A percentile compares a stretch with the other conserved stretches of the same genome.
phyloP scores from a whole-genome alignment of 805 yeast genomes.

The Myxozyma mucilagina region DNA sequence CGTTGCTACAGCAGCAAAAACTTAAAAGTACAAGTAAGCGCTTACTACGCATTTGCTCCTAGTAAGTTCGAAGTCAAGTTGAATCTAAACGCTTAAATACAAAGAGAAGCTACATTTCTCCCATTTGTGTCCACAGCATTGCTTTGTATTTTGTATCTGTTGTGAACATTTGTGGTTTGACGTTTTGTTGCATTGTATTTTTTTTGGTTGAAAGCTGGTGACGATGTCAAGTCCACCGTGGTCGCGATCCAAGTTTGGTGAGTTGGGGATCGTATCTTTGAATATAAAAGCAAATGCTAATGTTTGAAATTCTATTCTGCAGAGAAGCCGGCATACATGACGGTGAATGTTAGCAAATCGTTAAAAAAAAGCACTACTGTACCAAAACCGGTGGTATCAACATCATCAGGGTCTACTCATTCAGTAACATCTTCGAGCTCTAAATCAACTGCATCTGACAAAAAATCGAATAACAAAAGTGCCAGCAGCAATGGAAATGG shows the following conservation, averaged over 20 bases:
- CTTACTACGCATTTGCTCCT: too few species aligned
- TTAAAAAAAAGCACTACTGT: neutral
- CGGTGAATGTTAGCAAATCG: constrained; percentile 16
- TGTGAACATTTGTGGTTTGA: neutral
- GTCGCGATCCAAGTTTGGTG: constrained; percentile 9
- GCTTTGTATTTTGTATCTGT: neutral
- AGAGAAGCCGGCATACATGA: constrained; percentile 8
- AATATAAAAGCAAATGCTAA: neutral
- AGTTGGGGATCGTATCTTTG: neutral
- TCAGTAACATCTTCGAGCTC: neutral
- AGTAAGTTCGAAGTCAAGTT: too few species aligned
- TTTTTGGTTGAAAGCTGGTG: neutral
- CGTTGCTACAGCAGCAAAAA: neutral
- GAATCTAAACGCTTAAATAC: neutral
- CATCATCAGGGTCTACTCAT: neutral
- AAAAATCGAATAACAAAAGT: neutral
- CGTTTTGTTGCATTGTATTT: neutral
- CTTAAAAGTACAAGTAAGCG: too few species aligned
- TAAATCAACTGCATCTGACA: neutral
- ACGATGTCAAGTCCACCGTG: constrained; percentile 9
- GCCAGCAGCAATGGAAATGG: neutral
- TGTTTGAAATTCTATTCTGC: neutral
- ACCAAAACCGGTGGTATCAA: neutral
- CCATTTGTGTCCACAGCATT: neutral
- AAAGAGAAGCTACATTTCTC: neutral